Percentiles rank a stretch among this genome's conserved stretches.
phyloP scores from a whole-genome alignment of 495 filamentous ascomycete species.

The Aspergillus wentii region DNA sequence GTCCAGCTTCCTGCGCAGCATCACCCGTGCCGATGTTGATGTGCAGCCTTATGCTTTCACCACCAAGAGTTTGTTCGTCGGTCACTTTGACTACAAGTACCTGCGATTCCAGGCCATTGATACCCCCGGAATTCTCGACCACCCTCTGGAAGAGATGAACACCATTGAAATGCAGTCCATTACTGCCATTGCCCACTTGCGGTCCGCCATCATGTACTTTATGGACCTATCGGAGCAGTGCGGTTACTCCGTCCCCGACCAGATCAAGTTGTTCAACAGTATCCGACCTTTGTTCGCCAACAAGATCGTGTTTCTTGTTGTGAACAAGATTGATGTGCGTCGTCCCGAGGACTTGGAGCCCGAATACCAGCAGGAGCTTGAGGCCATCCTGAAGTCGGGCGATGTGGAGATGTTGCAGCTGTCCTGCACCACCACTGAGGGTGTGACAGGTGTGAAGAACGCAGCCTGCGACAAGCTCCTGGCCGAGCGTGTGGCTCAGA shows the following conservation, averaged over 20 bases:
- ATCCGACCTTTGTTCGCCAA: constrained; percentile 97
- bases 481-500: constrained; percentile 88
- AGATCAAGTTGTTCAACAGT: constrained; percentile 88
- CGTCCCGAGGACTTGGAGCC: constrained; percentile 82
- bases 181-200: constrained; percentile 92
- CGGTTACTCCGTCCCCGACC: constrained; percentile 86
- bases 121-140: constrained; percentile 93
- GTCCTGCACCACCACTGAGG: constrained; percentile 93
- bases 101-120: constrained; percentile 86
- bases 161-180: constrained; percentile 99
- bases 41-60: constrained; percentile 99
- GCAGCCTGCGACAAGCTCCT: constrained; percentile 89
- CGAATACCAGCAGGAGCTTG: constrained; percentile 70
- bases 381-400: constrained; percentile 72
- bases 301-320: constrained; percentile 91
- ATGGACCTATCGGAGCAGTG: constrained; percentile 98
- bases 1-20: constrained; percentile 85
- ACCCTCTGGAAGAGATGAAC: constrained; percentile 99
- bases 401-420: constrained; percentile 88
- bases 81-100: constrained; percentile 99
- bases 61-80: constrained; percentile 94
- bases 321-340: constrained; percentile 97
- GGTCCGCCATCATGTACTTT: constrained; percentile 93
- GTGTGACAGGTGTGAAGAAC: constrained; percentile 91
- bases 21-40: constrained; percentile 94